phyloP scores from a whole-genome alignment of 139 green algal species.

The Astrephomene gubernaculifera region DNA sequence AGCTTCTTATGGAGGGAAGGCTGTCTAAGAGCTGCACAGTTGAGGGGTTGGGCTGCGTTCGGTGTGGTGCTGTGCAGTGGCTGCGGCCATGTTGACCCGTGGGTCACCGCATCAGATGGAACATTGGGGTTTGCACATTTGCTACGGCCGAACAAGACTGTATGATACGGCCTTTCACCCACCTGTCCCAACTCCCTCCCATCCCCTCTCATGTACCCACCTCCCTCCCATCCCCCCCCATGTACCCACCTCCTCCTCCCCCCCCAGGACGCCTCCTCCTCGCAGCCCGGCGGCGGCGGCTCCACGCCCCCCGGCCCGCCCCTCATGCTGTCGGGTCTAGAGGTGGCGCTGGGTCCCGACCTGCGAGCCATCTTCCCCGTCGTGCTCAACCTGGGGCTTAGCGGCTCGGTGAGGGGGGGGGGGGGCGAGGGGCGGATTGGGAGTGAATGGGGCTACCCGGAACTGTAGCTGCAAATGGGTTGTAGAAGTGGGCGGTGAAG shows the following conservation, averaged over 20 bases:
- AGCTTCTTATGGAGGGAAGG: too few species aligned
- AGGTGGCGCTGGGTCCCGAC: conserved; percentile 88
- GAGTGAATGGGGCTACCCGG: neutral
- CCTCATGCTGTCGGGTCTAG: conserved; percentile 54
- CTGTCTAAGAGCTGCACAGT: too few species aligned
- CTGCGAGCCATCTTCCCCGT: conserved; percentile 91
- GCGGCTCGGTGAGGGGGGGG: conserved; percentile 54
- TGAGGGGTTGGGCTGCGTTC: too few species aligned
- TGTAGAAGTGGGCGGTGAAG: neutral
- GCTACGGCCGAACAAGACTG: too few species aligned
- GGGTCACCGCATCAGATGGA: too few species aligned
- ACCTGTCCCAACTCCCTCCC: neutral
- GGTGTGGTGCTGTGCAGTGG: too few species aligned
- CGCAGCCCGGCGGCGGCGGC: neutral
- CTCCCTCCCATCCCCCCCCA: neutral
- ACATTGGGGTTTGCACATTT: too few species aligned
- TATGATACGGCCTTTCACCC: too few species aligned
- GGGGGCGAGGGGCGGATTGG: neutral
- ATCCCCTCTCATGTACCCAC: neutral
- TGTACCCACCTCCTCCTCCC: neutral
- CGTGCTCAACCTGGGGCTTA: conserved; percentile 90
- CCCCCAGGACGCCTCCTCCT: neutral
- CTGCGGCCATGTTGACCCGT: too few species aligned
- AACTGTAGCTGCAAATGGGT: neutral
- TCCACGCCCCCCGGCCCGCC: neutral